A percentile compares a stretch with the other conserved stretches of the same genome.
Conservation (phyloP, 805 yeast species). For the Saturnispora mendoncae region DNA sequence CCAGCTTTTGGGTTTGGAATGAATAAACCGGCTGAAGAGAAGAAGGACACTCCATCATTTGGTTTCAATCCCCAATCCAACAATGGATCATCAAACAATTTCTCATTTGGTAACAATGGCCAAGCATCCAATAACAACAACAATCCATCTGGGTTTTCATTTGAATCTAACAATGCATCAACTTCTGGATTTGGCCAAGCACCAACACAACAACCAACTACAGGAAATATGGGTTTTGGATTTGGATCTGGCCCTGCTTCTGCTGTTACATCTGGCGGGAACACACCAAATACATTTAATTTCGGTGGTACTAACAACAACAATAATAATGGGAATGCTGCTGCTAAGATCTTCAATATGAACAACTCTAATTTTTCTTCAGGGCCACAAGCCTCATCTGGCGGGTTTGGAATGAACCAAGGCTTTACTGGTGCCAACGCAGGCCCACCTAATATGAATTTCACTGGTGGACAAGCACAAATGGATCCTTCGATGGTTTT, state of each 20-base stretch:
- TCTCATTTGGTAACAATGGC: constrained; percentile 1
- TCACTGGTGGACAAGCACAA: constrained; percentile 19
- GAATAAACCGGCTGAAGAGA: background rate
- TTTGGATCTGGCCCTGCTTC: constrained; percentile 8
- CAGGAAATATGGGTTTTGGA: constrained; percentile 3
- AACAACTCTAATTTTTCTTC: background rate
- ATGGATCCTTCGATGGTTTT: constrained; percentile 5
- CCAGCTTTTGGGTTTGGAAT: constrained; percentile 4
- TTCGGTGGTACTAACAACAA: constrained; percentile 6
- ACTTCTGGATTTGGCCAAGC: constrained; percentile 4
- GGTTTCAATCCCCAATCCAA: background rate
- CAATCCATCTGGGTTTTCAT: background rate
- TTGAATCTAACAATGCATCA: background rate
- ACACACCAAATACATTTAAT: constrained; percentile 4
- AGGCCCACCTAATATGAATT: constrained; percentile 26
- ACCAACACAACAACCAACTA: background rate
- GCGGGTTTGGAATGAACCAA: background rate
- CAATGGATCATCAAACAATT: too few species aligned
- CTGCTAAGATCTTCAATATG: background rate
- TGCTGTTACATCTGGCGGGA: constrained; percentile 1
- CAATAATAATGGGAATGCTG: background rate
- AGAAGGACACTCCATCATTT: background rate
- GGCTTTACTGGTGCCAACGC: background rate
- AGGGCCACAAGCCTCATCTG: background rate
- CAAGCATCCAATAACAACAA: background rate